Conservation (phyloP, 2,329 filamentous ascomycete genomes). For the Fusarium torreyae region DNA sequence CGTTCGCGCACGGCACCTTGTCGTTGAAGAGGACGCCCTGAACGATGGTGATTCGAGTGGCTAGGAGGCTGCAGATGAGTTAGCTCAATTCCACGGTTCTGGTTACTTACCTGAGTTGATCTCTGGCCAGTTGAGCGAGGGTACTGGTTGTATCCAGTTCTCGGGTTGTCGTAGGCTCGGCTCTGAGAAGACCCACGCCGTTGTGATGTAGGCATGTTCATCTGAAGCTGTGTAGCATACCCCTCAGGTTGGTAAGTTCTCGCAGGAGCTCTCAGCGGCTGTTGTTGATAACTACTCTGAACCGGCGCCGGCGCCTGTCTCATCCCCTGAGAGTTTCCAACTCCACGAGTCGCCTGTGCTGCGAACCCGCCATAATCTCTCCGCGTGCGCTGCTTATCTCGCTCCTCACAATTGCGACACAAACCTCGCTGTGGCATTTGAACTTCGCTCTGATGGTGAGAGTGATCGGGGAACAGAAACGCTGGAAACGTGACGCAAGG, state of each 20-base stretch:
- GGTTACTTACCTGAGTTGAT: conserved; percentile 13
- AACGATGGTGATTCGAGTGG: not conserved
- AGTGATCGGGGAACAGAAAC: not conserved
- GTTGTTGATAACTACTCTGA: not conserved
- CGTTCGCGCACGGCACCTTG: not conserved
- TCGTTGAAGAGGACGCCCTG: not conserved
- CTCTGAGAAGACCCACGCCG: not conserved
- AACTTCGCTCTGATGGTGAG: not conserved
- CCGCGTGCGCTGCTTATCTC: not conserved
- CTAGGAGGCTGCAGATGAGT: conserved; percentile 7
- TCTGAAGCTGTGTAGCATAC: conserved; percentile 4
- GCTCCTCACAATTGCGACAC: conserved; percentile 1
- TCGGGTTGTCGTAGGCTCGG: not conserved
- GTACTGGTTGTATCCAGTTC: not conserved
- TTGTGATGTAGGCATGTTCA: not conserved
- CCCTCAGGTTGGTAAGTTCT: not conserved
- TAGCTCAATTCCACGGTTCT: conserved; percentile 11
- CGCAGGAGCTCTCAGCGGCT: conserved; percentile 4
- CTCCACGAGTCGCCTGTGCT: not conserved
- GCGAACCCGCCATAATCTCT: conserved; percentile 10
- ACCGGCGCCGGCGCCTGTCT: not conserved
- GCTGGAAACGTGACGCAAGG: not conserved
- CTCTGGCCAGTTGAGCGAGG: not conserved
- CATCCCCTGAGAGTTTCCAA: not conserved
- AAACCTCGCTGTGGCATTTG: not conserved